A percentile compares a stretch with the other conserved stretches of the same genome.
Evolutionary conservation across 345 rosid species (phyloP).

Genomic region (Populus tremula): DNA sequence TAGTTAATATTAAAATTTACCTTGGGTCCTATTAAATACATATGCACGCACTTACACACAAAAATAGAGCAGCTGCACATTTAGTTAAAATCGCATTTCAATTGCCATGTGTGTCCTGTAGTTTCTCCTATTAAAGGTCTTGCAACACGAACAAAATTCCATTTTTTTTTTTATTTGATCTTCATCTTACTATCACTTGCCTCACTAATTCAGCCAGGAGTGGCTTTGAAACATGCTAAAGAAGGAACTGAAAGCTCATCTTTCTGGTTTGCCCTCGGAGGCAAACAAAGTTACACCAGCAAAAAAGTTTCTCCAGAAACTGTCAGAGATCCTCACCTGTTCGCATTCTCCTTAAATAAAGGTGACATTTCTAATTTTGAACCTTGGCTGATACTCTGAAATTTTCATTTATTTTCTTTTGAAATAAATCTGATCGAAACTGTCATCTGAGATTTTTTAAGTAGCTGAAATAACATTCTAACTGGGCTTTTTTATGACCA

Average conservation of each 20-base stretch:
- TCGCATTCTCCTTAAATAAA: constrained; percentile 59
- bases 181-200: constrained; percentile 22
- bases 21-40: too few relatives aligned
- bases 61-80: not conserved
- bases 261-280: constrained; percentile 98
- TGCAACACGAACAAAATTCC: not conserved
- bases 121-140: not conserved
- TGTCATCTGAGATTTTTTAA: constrained; percentile 2
- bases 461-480: constrained; percentile 30
- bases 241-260: constrained; percentile 97
- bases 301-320: constrained; percentile 59
- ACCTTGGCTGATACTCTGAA: not conserved
- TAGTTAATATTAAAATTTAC: too few relatives aligned
- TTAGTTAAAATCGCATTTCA: not conserved
- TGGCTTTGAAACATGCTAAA: constrained; percentile 76
- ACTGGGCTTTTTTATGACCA: constrained; percentile 34
- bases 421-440: not conserved
- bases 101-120: not conserved
- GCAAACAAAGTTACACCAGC: constrained; percentile 85
- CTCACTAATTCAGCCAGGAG: constrained; percentile 70
- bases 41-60: too few relatives aligned
- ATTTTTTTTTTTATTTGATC: constrained; percentile 16
- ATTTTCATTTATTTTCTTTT: constrained; percentile 6
- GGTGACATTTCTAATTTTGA: constrained; percentile 41
- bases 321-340: constrained; percentile 87